Base-by-base conservation (phyloP, 371 early-diverging fungal genomes). In the Dentiscutata heterogama region DNA sequence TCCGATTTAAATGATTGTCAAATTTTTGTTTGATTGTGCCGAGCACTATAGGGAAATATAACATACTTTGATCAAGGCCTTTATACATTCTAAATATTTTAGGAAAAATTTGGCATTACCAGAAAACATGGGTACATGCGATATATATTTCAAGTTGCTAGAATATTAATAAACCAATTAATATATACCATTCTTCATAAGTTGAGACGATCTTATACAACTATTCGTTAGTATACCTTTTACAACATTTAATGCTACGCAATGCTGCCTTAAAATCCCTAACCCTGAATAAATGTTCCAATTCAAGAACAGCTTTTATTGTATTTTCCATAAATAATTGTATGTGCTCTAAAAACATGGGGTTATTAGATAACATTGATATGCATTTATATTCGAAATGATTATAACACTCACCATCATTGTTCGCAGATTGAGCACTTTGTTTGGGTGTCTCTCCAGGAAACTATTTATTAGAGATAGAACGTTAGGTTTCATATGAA, bases 11-110 rank as follows among this genome's bases (percentile, higher is more conserved):
- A n/a, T n/a, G n/a, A n/a, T n/a, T n/a, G n/a, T n/a, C n/a, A n/a
- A n/a, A n/a, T n/a, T n/a, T n/a, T n/a, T n/a, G n/a, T n/a, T n/a
- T n/a, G n/a, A n/a, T n/a, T n/a, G n/a, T n/a, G n/a, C n/a, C n/a
- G n/a, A n/a, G n/a, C n/a, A n/a, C n/a, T n/a, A n/a, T n/a, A n/a
- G n/a, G n/a, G n/a, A n/a, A n/a, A 73, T 16, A 20, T 25, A 68
- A 11, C 50, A 54, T 83, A 87, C 87, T 73, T 87, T 82, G 25
- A 89, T 83, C 4, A 87, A 78, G 2, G 71, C 42, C 78, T 87
- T 83, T 65, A 84, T 87, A 70, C 88, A 87, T 53, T 87, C 76
- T 7, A 90, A 76, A 86, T 89, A 89, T 14, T 87, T 77, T 10
- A 86, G 83, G 2, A 86, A 87, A 46, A 89, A 75, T 51, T 86